A percentile compares a stretch with the other conserved stretches of the same genome.
phyloP scores from a whole-genome alignment of 2,329 filamentous ascomycete species.

The Microdochium nivale region DNA sequence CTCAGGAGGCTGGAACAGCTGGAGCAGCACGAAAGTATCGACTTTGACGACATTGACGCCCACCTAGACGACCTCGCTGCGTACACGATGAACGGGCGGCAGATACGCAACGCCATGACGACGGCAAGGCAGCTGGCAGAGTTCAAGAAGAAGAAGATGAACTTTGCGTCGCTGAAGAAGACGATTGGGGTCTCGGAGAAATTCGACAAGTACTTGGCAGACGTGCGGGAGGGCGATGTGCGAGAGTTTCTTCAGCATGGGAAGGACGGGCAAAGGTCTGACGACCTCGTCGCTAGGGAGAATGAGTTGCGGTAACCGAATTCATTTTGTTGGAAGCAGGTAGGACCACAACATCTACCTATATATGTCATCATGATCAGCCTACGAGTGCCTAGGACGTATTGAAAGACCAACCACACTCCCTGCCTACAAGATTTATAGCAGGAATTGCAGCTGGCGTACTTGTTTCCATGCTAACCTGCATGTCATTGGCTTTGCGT shows the following conservation, averaged over 20 bases:
- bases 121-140: background rate
- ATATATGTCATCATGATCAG: too few species aligned
- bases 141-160: slow-evolving; percentile 1
- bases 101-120: slow-evolving; percentile 19
- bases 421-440: too few species aligned
- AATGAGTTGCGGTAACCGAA: background rate
- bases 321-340: too few species aligned
- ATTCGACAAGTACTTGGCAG: slow-evolving; percentile 1
- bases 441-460: too few species aligned
- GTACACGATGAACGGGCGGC: slow-evolving; percentile 28
- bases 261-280: background rate
- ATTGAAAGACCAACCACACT: too few species aligned
- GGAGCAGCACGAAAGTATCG: slow-evolving; percentile 1
- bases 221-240: slow-evolving; percentile 1
- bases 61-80: slow-evolving; percentile 19
- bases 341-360: too few species aligned
- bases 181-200: background rate
- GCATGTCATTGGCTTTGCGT: too few species aligned
- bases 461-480: too few species aligned
- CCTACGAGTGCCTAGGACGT: too few species aligned
- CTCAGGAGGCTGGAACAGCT: slow-evolving; percentile 3
- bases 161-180: background rate
- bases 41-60: slow-evolving; percentile 7
- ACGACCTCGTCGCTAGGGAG: background rate
- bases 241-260: background rate